These are phyloP conservation scores for Penicillium ochrochloron DNA, from an alignment of 495 filamentous ascomycete genomes.

Conservation along the genomic window DNA sequence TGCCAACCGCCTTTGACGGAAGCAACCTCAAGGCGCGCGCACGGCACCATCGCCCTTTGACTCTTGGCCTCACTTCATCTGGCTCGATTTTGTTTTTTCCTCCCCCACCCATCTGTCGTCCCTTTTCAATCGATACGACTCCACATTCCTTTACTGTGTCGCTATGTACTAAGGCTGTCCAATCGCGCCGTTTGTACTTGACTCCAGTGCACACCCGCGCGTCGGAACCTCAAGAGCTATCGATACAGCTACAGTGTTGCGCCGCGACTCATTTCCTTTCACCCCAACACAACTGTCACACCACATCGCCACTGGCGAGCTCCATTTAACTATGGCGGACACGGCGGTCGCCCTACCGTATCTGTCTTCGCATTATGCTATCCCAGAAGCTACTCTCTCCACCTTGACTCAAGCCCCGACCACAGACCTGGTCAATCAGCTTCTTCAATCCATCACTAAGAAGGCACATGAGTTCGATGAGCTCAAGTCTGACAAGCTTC, in stretches of 20 bases:
- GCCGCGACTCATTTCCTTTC: conserved; percentile 8
- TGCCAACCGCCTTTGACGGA: conserved; percentile 25
- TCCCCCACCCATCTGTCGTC: conserved; percentile 18
- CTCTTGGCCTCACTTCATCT: conserved; percentile 16
- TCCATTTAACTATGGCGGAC: conserved; percentile 67
- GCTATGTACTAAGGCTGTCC: conserved; percentile 29
- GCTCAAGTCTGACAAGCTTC: conserved; percentile 80
- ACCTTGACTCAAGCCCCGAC: conserved; percentile 74
- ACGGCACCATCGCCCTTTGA: conserved; percentile 26
- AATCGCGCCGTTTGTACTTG: conserved; percentile 30
- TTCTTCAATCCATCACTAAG: conserved; percentile 67
- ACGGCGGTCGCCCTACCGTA: conserved; percentile 75
- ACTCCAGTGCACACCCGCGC: conserved; percentile 28
- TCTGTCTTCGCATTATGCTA: conserved; percentile 72
- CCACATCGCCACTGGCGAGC: conserved; percentile 28
- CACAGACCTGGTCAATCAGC: conserved; percentile 69
- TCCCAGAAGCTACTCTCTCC: conserved; percentile 70
- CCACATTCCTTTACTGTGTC: conserved; percentile 13
- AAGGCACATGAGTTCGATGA: conserved; percentile 83
- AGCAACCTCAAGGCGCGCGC: conserved; percentile 26
- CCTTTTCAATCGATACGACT: neutral
- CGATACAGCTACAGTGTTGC: conserved; percentile 20
- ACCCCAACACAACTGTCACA: conserved; percentile 5
- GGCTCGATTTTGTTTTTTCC: conserved; percentile 9
- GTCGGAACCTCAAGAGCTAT: conserved; percentile 11